These are phyloP conservation scores for Amanita pseudoporphyria DNA, from an alignment of 768 basidiomycete species.

Conservation along the genomic window DNA sequence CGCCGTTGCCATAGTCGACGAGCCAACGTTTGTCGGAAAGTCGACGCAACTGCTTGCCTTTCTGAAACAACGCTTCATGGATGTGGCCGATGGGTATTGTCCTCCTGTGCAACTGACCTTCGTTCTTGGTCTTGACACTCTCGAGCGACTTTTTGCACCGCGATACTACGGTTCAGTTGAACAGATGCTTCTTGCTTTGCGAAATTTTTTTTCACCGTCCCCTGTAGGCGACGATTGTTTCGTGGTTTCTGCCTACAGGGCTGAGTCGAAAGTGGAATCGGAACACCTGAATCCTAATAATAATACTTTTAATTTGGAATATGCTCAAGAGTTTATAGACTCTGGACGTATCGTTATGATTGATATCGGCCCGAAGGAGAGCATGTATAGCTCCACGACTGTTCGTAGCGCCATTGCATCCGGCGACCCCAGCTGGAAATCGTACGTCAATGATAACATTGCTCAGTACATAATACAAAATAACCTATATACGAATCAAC, in stretches of 20 bases:
- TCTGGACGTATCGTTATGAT: conserved; percentile 45
- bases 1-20: conserved; percentile 76
- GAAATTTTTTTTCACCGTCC: conserved; percentile 42
- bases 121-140: conserved; percentile 77
- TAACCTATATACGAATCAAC: background rate
- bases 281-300: conserved; percentile 3
- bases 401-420: conserved; percentile 40
- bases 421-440: conserved; percentile 2
- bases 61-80: conserved; percentile 28
- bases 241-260: conserved; percentile 61
- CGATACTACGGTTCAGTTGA: conserved; percentile 57
- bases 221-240: conserved; percentile 42
- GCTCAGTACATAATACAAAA: conserved; percentile 6
- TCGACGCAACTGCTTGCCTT: conserved; percentile 46
- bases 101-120: conserved; percentile 45
- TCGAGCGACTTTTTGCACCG: conserved; percentile 68
- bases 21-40: conserved; percentile 86
- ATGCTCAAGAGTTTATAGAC: conserved; percentile 41
- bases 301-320: conserved; percentile 15
- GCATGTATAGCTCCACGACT: conserved; percentile 59
- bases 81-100: conserved; percentile 9
- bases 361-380: conserved; percentile 48
- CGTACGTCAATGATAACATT: conserved; percentile 5
- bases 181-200: conserved; percentile 48
- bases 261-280: conserved; percentile 1